Base-by-base conservation (phyloP, 768 basidiomycete genomes). In the Chlorophyllum brunneum region DNA sequence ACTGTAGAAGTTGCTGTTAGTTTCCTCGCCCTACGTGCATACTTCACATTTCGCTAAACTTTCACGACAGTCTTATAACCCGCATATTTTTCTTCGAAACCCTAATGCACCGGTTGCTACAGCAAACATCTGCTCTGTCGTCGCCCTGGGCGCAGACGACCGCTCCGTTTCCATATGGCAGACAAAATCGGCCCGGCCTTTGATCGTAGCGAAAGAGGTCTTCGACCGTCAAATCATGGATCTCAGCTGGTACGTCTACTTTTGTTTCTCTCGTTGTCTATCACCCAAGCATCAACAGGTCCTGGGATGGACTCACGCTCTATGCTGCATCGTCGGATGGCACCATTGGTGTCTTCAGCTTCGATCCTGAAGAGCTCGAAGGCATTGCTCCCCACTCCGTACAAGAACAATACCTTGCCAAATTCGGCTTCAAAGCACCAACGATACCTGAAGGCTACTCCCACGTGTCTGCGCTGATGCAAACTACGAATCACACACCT, bases 261-360 rank as follows among this genome's bases (percentile, higher is more conserved):
- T 3, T 45, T 56, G 23, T 42, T 40, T 8, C 16, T 54, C 22
- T 34, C 24, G 31, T 24, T 54, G 6, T 27, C 34, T 34, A 47
- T 33, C 23, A 53, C 55, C 54, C 41, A 30, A 15, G 23, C 30
- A 22, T 45, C 36, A 16, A 3, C 57, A 97, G 94, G 94, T 94
- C 94, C 7, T 82, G 81, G 67, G 95, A 98, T 63, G 97, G 97
- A 7, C 76, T 89, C 39, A 89, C 89, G 2, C 78, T 99, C 0
- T 98, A 95, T 59, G 94, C 93, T 0, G 92, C 90, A 54, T 97
- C 95, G 1, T 95, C 93, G 0, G 97, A 99, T 63, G 97, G 97
- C 1, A 94, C 94, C 0, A 83, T 98, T 49, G 92, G 85, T 1
- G 92, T 86, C 1, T 90, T 97, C 69, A 76, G 80, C 58, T 98